Evolutionary conservation across 257 asterid genomes (phyloP), one percentile per base, ranked within the genome.

Genomic region (Paulownia fortunei): DNA sequence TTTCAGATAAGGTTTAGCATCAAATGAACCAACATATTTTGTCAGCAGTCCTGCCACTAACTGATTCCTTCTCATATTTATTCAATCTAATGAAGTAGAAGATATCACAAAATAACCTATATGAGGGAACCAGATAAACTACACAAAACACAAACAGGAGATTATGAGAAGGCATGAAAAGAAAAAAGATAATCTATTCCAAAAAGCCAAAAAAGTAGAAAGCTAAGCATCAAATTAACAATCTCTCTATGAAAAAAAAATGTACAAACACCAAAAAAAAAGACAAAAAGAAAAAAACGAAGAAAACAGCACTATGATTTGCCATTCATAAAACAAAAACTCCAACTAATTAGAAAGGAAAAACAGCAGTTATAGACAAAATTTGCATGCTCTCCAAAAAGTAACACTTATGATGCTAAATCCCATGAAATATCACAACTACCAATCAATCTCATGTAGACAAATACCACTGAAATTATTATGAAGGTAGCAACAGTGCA

Each of bases 61-160:
- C 34, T 67, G 26, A 55, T 18, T 62, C 56, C 58, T 34, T 36
- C 46, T 26, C 23, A 26, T n/a, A 34, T 30, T 3, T 10, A 1
- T 37, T 12, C 58, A 24, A 71, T 52, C 26, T 37, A 41, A 10
- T 63, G 39, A 62, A 6, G 44, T 13, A 46, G 41, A 72, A 51
- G 66, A 60, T 71, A 49, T n/a, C 70, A 61, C 47, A 59, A 26
- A 47, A 21, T 41, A 58, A 19, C 9, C 11, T 69, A 46, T 26
- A 70, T 9, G 58, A 4, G 49, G 64, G 26, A 69, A 49, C 47
- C 51, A 34, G 69, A 47, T 27, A 79, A 72, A 30, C 69, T 9
- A 55, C 26, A 30, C 4, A 2, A 56, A 37, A 27, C 52, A 30
- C 34, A 16, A 46, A 52, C 9, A 46, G 16, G 41, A 36, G 7